A percentile compares a stretch with the other conserved stretches of the same genome.
Evolutionary conservation across 23 red algal genomes (phyloP).

Genomic region (Gracilariopsis chorda): DNA sequence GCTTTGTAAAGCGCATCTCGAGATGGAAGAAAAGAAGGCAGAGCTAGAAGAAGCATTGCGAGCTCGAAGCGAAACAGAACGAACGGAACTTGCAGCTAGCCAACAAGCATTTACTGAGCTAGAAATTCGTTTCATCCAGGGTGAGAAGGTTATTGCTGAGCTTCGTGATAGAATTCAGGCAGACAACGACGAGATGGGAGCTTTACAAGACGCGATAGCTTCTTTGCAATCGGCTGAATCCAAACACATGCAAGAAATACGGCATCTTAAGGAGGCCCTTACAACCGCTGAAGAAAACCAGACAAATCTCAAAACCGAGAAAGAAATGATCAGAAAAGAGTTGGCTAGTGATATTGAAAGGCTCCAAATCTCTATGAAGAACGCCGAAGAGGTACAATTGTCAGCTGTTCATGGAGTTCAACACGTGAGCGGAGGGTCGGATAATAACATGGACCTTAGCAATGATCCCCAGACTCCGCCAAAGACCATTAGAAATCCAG

Average conservation of each 20-base stretch:
- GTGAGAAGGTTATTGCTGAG: neutral
- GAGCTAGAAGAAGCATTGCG: conserved; percentile 18
- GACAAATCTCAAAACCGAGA: neutral
- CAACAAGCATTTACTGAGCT: neutral
- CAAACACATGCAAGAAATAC: neutral
- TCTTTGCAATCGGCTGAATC: neutral
- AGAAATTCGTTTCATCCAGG: neutral
- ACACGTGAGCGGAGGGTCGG: too few species aligned
- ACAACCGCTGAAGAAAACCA: neutral
- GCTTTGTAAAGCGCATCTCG: conserved; percentile 22
- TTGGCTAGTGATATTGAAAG: neutral
- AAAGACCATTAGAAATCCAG: too few species aligned
- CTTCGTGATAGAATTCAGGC: neutral
- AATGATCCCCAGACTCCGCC: too few species aligned
- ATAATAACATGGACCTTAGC: too few species aligned
- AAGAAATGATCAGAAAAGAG: neutral
- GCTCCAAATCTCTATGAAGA: neutral
- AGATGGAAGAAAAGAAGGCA: conserved; percentile 36
- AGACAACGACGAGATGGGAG: neutral
- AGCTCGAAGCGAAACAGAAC: neutral
- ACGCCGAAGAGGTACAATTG: neutral
- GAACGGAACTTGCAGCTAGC: neutral
- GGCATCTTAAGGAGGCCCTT: neutral
- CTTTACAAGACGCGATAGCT: neutral
- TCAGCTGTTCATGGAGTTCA: neutral